phyloP scores from a whole-genome alignment of 2,329 filamentous ascomycete genomes.

The Furcasterigmium sp. region DNA sequence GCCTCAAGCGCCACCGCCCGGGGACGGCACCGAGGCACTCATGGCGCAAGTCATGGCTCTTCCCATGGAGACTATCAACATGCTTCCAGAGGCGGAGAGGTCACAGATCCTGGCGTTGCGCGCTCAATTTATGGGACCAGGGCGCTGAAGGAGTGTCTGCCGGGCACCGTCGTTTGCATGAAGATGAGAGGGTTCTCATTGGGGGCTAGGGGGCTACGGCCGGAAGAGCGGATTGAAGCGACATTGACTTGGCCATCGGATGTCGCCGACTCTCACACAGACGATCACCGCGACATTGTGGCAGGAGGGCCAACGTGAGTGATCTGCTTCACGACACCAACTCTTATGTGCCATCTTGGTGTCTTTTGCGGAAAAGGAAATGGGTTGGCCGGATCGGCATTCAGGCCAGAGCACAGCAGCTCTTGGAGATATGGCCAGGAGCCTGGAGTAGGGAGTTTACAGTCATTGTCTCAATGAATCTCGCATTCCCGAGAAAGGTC shows the following conservation, averaged over 20 bases:
- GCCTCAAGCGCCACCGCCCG: slow-evolving; percentile 24
- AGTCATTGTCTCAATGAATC: background rate
- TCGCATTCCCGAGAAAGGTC: background rate
- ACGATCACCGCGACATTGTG: no score
- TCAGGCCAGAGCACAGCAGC: no score
- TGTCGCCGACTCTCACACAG: no score
- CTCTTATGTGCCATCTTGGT: no score
- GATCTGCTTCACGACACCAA: no score
- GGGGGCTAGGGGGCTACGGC: no score
- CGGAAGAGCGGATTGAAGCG: no score
- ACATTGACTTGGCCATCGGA: no score
- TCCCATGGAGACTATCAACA: slow-evolving; percentile 74
- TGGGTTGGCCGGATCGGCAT: background rate
- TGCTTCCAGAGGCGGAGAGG: slow-evolving; percentile 68
- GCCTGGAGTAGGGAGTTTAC: background rate
- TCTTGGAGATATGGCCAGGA: background rate
- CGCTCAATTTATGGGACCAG: slow-evolving; percentile 50
- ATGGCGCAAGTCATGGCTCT: slow-evolving; percentile 78
- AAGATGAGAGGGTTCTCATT: no score
- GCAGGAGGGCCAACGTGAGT: no score
- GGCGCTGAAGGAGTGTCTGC: slow-evolving; percentile 14
- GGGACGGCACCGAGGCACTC: slow-evolving; percentile 63
- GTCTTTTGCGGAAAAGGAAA: no score
- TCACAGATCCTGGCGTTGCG: slow-evolving; percentile 76
- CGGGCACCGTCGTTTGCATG: no score